Base-by-base conservation (phyloP, 2,329 filamentous ascomycete species). In the Thermothelomyces thermophilus region DNA sequence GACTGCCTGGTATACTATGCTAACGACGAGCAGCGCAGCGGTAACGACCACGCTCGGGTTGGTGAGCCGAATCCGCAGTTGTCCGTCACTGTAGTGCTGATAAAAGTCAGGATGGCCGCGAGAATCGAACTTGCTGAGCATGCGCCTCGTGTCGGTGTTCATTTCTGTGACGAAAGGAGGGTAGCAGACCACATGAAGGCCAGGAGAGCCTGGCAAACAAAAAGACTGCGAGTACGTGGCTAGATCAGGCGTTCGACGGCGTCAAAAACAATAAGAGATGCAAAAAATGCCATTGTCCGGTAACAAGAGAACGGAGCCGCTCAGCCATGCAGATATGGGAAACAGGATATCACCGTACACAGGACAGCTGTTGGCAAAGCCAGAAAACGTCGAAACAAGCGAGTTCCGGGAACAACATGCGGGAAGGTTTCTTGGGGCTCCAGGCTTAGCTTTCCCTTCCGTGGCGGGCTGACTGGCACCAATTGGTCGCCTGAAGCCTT, bases 41-140 rank as follows among this genome's bases (percentile, higher is more conserved):
- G 68, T 60, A 31, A 72, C 46, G 41, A 71, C 24, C 11, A 69
- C 56, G 51, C 64, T 62, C 4, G 69, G 67, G 53, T 67, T 66
- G 35, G 56, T 56, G 11, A 69, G 41, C 37, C 66, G 64, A 50
- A 68, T 64, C 58, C 62, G 60, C 14, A 61, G 41, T 13, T 55
- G 59, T 43, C 60, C 55, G 30, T 55, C 50, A 3, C 56, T 43
- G 48, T 60, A 61, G 40, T 57, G 48, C 28, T 58, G 56, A 48
- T 61, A 58, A 22, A 36, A 31, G 24, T 51, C 46, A 16, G 33
- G 41, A 41, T 31, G 51, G 42, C 58, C 50, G 50, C 60, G 59
- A 54, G 55, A 58, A 51, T 66, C 60, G 58, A 62, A 53, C 48
- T 60, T 62, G 55, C 58, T 62, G 22, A 61, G 52, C 37, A 62